These are phyloP conservation scores for Populus alba DNA, from an alignment of 345 rosid species.

Conservation along the genomic window DNA sequence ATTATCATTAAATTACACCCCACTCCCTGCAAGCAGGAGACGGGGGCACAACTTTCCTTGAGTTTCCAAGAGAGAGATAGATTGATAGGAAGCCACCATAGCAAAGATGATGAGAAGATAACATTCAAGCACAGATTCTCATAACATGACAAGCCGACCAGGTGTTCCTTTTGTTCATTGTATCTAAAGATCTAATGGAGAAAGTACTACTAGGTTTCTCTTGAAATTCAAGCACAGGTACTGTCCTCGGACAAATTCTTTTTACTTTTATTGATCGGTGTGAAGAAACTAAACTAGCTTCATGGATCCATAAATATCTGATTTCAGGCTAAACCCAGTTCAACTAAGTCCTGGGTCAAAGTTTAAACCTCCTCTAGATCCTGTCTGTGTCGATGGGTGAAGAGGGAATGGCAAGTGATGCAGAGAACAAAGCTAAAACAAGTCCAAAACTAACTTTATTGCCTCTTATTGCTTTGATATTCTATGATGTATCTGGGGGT, in stretches of 20 bases:
- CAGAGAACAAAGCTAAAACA: slow-evolving; percentile 25
- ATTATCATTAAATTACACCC: neutral
- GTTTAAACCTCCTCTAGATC: slow-evolving; percentile 12
- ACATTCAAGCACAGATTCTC: neutral
- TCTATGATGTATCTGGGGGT: slow-evolving; percentile 95
- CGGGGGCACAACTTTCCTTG: neutral
- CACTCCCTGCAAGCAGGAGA: neutral
- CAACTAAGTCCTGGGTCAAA: neutral
- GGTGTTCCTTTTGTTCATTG: neutral
- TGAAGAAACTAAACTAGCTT: neutral
- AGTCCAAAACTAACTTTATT: slow-evolving; percentile 65
- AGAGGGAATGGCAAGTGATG: slow-evolving; percentile 43
- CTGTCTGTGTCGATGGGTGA: slow-evolving; percentile 57
- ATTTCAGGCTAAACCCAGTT: slow-evolving; percentile 4
- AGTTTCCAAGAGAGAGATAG: neutral
- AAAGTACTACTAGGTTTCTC: neutral
- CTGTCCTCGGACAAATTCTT: neutral
- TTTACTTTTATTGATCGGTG: neutral
- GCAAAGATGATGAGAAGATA: neutral
- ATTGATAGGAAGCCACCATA: neutral
- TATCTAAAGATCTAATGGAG: neutral
- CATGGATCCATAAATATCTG: neutral
- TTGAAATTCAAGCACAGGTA: slow-evolving; percentile 11
- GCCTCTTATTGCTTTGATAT: slow-evolving; percentile 82
- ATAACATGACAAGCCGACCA: neutral